Conservation (phyloP, 2,329 filamentous ascomycete species). For the Shiraia sp. region DNA sequence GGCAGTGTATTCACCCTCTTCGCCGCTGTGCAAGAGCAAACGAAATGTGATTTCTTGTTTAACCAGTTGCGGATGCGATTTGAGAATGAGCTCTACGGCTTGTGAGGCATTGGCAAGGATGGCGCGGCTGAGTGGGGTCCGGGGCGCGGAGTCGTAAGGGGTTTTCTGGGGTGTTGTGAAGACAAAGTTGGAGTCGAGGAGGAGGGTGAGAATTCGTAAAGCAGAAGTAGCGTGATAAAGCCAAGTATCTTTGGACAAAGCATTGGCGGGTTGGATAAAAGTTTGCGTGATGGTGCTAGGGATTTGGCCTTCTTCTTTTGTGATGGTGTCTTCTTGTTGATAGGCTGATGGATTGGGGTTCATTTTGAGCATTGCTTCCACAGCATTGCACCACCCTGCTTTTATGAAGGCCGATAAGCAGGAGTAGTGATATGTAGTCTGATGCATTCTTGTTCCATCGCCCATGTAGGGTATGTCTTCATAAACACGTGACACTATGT, state of each 20-base stretch:
- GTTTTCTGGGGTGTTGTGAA: background rate
- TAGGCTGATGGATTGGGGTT: background rate
- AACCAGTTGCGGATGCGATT: background rate
- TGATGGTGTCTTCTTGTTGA: background rate
- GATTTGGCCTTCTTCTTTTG: constrained; percentile 3
- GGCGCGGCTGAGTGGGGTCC: background rate
- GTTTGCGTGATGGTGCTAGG: background rate
- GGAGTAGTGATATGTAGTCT: constrained; percentile 3
- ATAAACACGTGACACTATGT: background rate
- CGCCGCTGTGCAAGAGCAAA: background rate
- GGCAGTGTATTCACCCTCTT: background rate
- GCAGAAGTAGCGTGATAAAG: background rate
- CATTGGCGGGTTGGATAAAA: background rate
- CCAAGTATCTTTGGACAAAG: background rate
- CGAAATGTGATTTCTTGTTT: background rate
- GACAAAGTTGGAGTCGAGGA: background rate
- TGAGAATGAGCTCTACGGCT: background rate
- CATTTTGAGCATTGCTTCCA: background rate
- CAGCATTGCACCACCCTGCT: background rate
- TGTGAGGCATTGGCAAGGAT: background rate
- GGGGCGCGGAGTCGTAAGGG: constrained; percentile 1
- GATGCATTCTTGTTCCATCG: background rate
- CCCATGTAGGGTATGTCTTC: background rate
- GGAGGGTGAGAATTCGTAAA: background rate
- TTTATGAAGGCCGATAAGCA: background rate